Percentiles rank a stretch among this genome's conserved stretches.
Evolutionary conservation across 176 grass and related monocot species (phyloP).

Genomic region (Chrysopogon serrulatus): DNA sequence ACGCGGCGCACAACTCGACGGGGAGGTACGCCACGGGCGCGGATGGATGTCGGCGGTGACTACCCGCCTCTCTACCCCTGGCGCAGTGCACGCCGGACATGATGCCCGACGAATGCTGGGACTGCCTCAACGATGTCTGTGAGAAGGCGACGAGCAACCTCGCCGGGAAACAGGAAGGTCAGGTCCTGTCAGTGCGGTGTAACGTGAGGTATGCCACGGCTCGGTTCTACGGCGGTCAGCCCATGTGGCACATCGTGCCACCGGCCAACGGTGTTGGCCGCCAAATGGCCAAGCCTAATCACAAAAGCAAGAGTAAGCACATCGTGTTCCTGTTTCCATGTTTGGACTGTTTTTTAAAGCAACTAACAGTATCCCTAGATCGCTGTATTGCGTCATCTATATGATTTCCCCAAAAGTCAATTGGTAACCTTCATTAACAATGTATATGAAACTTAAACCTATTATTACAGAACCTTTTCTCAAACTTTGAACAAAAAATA

Average conservation of each 20-base stretch:
- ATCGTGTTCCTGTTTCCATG: no score
- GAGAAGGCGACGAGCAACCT: neutral
- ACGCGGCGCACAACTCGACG: neutral
- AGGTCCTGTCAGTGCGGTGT: neutral
- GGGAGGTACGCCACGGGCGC: neutral
- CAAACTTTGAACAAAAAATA: no score
- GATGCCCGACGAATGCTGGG: neutral
- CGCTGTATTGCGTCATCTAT: no score
- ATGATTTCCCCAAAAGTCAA: no score
- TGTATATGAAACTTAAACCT: no score
- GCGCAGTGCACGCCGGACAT: conserved; percentile 48
- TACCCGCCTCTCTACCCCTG: conserved; percentile 7
- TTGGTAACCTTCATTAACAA: no score
- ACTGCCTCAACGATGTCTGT: conserved; percentile 22
- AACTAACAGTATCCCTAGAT: no score
- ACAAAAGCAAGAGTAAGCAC: no score
- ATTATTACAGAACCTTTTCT: no score
- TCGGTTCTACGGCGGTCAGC: conserved; percentile 10
- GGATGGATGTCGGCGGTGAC: neutral
- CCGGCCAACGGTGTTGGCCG: neutral
- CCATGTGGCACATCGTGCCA: no score
- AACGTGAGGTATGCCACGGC: conserved; percentile 30
- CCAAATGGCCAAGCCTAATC: no score
- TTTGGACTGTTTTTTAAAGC: no score
- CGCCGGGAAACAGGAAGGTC: neutral